These are phyloP conservation scores for Nicotiana paniculata DNA, from an alignment of 257 asterid species.

Conservation along the genomic window DNA sequence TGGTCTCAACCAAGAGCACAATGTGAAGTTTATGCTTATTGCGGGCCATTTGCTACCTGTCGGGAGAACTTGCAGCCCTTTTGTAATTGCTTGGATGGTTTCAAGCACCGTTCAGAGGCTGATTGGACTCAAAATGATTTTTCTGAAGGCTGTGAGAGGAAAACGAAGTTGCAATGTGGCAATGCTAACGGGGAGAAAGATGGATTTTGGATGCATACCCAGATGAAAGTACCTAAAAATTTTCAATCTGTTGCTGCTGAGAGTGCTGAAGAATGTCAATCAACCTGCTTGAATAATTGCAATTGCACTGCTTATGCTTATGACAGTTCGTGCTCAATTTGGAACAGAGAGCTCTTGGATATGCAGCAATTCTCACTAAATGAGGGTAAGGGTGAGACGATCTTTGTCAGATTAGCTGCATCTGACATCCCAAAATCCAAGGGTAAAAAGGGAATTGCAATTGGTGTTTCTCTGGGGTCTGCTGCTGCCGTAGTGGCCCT, in stretches of 20 bases:
- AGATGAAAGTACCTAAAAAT: constrained; percentile 13
- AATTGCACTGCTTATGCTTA: constrained; percentile 39
- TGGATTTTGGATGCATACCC: constrained; percentile 10
- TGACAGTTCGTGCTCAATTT: constrained; percentile 16
- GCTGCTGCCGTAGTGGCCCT: constrained; percentile 16
- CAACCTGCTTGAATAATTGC: constrained; percentile 35
- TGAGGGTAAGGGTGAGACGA: constrained; percentile 8
- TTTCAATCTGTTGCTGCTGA: constrained; percentile 11
- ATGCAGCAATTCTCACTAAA: constrained; percentile 9
- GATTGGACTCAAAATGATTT: constrained; percentile 35
- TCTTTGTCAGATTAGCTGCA: constrained; percentile 21
- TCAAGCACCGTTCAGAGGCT: not conserved
- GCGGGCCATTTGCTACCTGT: constrained; percentile 40
- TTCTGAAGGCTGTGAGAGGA: constrained; percentile 38
- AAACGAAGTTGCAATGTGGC: constrained; percentile 19
- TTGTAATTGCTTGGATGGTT: constrained; percentile 39
- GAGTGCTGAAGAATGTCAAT: constrained; percentile 28
- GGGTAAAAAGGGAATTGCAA: constrained; percentile 14
- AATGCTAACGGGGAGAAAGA: constrained; percentile 15
- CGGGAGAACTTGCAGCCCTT: constrained; percentile 16
- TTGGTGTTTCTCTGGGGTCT: constrained; percentile 32
- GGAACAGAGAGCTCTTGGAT: constrained; percentile 15
- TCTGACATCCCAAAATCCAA: constrained; percentile 21
- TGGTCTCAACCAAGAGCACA: constrained; percentile 41
- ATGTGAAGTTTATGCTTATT: constrained; percentile 41